Percentiles rank a stretch among this genome's conserved stretches.
Conservation (phyloP, 164 flowering plant species). For the Stephania japonica region DNA sequence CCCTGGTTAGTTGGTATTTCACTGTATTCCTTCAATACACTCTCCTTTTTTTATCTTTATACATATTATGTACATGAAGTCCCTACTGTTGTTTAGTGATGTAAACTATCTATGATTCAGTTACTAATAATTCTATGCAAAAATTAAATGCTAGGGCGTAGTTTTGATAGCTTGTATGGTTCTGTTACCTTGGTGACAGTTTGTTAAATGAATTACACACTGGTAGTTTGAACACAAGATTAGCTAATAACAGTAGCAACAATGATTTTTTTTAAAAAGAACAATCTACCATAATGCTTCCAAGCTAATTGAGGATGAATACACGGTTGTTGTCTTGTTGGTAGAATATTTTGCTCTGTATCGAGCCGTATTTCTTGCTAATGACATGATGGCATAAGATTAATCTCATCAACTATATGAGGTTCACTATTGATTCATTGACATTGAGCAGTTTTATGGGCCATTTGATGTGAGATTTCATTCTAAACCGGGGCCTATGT, state of each 20-base stretch:
- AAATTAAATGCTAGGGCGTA: not conserved
- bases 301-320: too few species aligned
- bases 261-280: too few species aligned
- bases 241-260: too few species aligned
- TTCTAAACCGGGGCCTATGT: too few species aligned
- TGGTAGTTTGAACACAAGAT: too few species aligned
- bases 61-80: not conserved
- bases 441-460: too few species aligned
- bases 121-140: not conserved
- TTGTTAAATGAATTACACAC: not conserved
- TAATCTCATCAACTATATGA: not conserved
- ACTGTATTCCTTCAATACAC: not conserved
- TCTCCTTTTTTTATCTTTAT: not conserved
- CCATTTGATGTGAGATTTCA: too few species aligned
- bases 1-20: conserved; percentile 53
- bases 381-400: not conserved
- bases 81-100: not conserved
- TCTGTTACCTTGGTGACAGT: not conserved
- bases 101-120: not conserved
- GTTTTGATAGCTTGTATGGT: not conserved
- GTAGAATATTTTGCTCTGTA: not conserved
- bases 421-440: not conserved
- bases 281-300: too few species aligned
- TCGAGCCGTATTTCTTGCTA: not conserved
- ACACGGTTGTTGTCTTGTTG: not conserved